Evolutionary conservation across 2,329 filamentous ascomycete genomes (phyloP).

Genomic region (Simplicillium aogashimaense): DNA sequence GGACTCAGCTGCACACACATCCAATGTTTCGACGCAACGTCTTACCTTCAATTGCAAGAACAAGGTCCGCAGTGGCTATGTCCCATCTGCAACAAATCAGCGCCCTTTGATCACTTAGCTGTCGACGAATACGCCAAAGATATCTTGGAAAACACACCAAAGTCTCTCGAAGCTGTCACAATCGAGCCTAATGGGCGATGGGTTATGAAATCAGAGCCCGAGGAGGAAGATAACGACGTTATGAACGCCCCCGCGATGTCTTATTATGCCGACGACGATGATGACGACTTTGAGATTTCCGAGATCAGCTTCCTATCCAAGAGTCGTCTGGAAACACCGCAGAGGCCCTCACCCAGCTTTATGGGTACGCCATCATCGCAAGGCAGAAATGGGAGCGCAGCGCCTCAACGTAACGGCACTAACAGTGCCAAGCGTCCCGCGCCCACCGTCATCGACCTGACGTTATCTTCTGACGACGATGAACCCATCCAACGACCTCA

Average conservation of each 20-base stretch:
- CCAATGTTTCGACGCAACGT: constrained; percentile 89
- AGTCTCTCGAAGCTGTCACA: constrained; percentile 70
- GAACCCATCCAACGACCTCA: constrained; percentile 33
- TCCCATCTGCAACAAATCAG: constrained; percentile 79
- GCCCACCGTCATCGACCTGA: constrained; percentile 49
- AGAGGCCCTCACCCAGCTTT: constrained; percentile 19
- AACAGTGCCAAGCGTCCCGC: constrained; percentile 37
- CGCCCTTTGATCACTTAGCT: constrained; percentile 71
- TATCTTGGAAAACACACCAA: constrained; percentile 66
- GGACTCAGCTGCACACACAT: constrained; percentile 76
- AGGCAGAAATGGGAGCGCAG: constrained; percentile 24
- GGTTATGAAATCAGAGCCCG: constrained; percentile 30
- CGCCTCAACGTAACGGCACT: constrained; percentile 22
- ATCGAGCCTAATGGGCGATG: constrained; percentile 83
- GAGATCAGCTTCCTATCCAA: constrained; percentile 26
- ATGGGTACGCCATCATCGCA: constrained; percentile 27
- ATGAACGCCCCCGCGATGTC: constrained; percentile 15
- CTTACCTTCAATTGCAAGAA: constrained; percentile 87
- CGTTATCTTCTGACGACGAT: constrained; percentile 45
- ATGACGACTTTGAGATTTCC: constrained; percentile 39
- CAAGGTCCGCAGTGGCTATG: constrained; percentile 97
- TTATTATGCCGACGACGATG: constrained; percentile 23
- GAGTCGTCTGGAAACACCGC: constrained; percentile 26
- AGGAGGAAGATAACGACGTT: constrained; percentile 20
- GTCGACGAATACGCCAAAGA: constrained; percentile 89